Percentiles rank a stretch among this genome's conserved stretches.
Evolutionary conservation across 768 basidiomycete genomes (phyloP).

Genomic region (Pholiota conissans): DNA sequence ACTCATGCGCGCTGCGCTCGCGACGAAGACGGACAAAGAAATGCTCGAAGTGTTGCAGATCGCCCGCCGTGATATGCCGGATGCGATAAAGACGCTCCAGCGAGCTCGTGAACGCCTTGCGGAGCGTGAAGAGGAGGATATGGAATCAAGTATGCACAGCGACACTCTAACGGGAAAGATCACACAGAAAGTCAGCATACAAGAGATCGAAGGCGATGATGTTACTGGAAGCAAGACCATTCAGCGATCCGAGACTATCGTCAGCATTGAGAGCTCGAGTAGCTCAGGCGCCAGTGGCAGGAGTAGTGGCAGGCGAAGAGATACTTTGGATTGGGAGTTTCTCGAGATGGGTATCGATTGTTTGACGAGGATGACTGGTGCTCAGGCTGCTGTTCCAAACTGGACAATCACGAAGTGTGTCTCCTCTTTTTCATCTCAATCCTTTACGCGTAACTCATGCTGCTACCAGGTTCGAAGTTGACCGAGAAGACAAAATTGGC

Average conservation of each 20-base stretch:
- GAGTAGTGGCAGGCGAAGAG: slow-evolving; percentile 26
- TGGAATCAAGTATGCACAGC: neutral
- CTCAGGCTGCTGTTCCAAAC: slow-evolving; percentile 49
- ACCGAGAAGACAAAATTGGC: slow-evolving; percentile 67
- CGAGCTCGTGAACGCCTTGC: slow-evolving; percentile 35
- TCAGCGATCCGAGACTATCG: slow-evolving; percentile 21
- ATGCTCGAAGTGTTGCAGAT: slow-evolving; percentile 66
- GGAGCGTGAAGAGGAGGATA: slow-evolving; percentile 16
- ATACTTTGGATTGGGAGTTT: slow-evolving; percentile 68
- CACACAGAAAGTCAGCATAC: slow-evolving; percentile 14
- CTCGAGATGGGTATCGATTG: slow-evolving; percentile 74
- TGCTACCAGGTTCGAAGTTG: slow-evolving; percentile 65
- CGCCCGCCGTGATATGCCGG: slow-evolving; percentile 68
- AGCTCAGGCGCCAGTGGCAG: slow-evolving; percentile 17
- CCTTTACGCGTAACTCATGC: slow-evolving; percentile 2
- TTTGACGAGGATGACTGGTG: slow-evolving; percentile 58
- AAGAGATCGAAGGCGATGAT: slow-evolving; percentile 5
- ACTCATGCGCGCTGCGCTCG: slow-evolving; percentile 59
- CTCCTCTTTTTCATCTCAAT: slow-evolving; percentile 8
- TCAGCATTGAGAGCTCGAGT: slow-evolving; percentile 25
- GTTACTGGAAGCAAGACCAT: neutral
- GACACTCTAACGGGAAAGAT: neutral
- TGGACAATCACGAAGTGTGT: slow-evolving; percentile 75
- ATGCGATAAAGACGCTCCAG: slow-evolving; percentile 80
- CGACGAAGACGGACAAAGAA: slow-evolving; percentile 58